Evolutionary conservation across 2,329 filamentous ascomycete species (phyloP).

Genomic region (Mycosphaerelloides madeirae): DNA sequence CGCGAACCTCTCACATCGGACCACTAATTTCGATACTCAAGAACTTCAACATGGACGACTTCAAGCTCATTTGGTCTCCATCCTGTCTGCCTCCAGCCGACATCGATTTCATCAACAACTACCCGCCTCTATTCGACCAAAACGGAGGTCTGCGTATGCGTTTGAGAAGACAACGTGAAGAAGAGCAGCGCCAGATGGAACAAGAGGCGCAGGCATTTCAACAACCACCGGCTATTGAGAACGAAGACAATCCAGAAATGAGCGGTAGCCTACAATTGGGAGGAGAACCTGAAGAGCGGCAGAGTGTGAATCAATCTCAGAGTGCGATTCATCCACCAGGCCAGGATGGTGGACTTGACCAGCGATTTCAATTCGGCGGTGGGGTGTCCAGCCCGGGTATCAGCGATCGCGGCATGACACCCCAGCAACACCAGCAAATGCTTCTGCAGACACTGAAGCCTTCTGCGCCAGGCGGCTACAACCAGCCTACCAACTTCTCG

Average conservation of each 20-base stretch:
- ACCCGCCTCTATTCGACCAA: constrained; percentile 76
- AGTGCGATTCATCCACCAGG: constrained; percentile 65
- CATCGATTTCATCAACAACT: constrained; percentile 50
- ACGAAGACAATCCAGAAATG: constrained; percentile 69
- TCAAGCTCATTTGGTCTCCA: constrained; percentile 52
- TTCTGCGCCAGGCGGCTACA: constrained; percentile 38
- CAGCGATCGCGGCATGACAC: constrained; percentile 69
- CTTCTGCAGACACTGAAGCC: constrained; percentile 58
- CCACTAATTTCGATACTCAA: constrained; percentile 38
- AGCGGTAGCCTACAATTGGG: constrained; percentile 84
- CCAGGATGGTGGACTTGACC: constrained; percentile 28
- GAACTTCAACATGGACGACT: constrained; percentile 39
- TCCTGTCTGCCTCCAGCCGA: constrained; percentile 45
- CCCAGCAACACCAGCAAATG: constrained; percentile 68
- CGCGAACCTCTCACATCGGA: constrained; percentile 16
- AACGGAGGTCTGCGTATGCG: constrained; percentile 77
- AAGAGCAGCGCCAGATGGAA: constrained; percentile 50
- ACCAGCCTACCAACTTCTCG: constrained; percentile 13
- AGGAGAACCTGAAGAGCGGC: constrained; percentile 80
- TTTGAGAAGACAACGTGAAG: constrained; percentile 62
- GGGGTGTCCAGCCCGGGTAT: constrained; percentile 52
- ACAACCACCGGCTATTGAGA: constrained; percentile 44
- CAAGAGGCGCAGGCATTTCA: constrained; percentile 49
- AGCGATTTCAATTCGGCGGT: constrained; percentile 29
- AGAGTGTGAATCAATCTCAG: constrained; percentile 53